Evolutionary conservation across 192 early-diverging fungal genomes (phyloP), one percentile per base, ranked within the genome.

Genomic region (Pilaira anomala): DNA sequence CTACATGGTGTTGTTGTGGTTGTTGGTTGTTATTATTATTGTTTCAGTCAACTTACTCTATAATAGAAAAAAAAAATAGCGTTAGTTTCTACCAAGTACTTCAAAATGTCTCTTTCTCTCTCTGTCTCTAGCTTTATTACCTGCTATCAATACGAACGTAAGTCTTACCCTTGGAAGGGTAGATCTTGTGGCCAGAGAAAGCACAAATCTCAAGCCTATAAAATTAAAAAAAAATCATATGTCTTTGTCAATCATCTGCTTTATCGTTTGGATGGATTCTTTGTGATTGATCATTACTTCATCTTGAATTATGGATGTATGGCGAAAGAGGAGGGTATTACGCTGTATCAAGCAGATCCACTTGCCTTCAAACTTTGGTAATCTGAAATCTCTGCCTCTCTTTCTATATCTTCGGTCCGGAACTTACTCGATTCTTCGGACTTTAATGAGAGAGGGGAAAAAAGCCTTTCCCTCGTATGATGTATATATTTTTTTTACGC

Each of bases 141-240:
- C 85, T 88, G 86, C 78, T 88, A 91, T 99, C 97, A 65, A 78
- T 67, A 57, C 91, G 90, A 74, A 99, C 88, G 77, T 85, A 99
- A 67, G 90, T 83, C 86, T 89, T 93, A 62, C 97, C 97, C 80
- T 93, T 92, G 78, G 92, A 93, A 60, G 97, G 97, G 85, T 99
- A 97, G 90, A 99, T 98, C 88, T 97, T 97, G 87, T 89, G 91
- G 67, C 95, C 93, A 63, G 95, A 96, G 80, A 99, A 98, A 71
- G 91, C 88, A 87, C 95, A 97, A 76, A 85, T 83, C 80, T 95
- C 91, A 69, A 89, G 83, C 84, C 89, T 95, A 45, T 58, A 39
- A n/a, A 29, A 28, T 36, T 36, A 57, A 16, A 48, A 48, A 49
- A 40, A 14, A 41, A 41, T 52, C 19, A 41, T 40, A 40, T 36